Conservation (phyloP, 768 basidiomycete species). For the Rickenella mellea region DNA sequence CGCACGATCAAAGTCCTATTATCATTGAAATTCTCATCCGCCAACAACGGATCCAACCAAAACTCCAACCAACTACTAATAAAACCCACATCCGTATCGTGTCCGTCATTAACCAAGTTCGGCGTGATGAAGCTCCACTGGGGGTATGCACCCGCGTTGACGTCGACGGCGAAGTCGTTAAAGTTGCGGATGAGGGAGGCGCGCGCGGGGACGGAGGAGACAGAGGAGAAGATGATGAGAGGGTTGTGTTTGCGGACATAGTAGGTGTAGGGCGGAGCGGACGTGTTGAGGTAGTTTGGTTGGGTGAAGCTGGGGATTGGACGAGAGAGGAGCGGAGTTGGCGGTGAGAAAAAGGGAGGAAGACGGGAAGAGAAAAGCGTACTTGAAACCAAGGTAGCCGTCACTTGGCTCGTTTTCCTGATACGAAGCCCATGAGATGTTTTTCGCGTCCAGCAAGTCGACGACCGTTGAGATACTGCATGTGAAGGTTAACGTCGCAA, state of each 20-base stretch:
- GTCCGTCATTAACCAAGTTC: slow-evolving; percentile 51
- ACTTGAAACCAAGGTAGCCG: slow-evolving; percentile 34
- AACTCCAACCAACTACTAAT: slow-evolving; percentile 33
- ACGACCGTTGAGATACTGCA: slow-evolving; percentile 46
- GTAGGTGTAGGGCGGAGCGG: slow-evolving; percentile 32
- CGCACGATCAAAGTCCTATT: slow-evolving; percentile 45
- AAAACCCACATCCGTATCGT: slow-evolving; percentile 48
- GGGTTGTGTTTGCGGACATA: slow-evolving; percentile 53
- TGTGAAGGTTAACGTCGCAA: slow-evolving; percentile 23
- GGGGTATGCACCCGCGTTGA: slow-evolving; percentile 37
- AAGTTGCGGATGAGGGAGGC: slow-evolving; percentile 43
- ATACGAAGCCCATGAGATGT: slow-evolving; percentile 52
- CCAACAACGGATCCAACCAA: slow-evolving; percentile 44
- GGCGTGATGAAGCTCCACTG: slow-evolving; percentile 60
- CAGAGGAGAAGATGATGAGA: slow-evolving; percentile 40
- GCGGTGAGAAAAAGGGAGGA: slow-evolving; percentile 2
- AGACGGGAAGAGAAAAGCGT: slow-evolving; percentile 14
- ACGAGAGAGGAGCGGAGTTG: slow-evolving; percentile 19
- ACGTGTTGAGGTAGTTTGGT: slow-evolving; percentile 26
- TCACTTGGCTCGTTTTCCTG: slow-evolving; percentile 49
- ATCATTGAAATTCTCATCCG: slow-evolving; percentile 42
- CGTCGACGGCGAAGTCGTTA: slow-evolving; percentile 50
- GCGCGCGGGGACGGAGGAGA: slow-evolving; percentile 32
- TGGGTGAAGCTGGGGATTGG: slow-evolving; percentile 24
- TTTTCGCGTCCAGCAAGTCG: slow-evolving; percentile 49